These are phyloP conservation scores for Sisymbrium irio DNA, from an alignment of 345 rosid genomes.

Conservation along the genomic window DNA sequence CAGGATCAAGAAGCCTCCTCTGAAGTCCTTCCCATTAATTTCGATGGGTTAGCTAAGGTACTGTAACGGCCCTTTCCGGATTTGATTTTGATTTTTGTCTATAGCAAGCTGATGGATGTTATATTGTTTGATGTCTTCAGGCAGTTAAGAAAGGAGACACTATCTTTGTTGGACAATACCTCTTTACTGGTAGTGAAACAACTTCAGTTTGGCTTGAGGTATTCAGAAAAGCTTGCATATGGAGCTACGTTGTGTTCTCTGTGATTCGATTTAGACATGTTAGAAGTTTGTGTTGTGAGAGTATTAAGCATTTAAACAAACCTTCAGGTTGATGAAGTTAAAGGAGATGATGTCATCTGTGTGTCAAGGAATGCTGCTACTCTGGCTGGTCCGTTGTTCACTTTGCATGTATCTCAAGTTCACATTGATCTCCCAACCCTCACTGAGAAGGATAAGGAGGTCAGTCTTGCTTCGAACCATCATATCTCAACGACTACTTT, in stretches of 20 bases:
- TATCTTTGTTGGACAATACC: constrained; percentile 81
- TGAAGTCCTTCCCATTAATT: constrained; percentile 78
- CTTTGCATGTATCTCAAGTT: constrained; percentile 81
- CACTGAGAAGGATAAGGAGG: constrained; percentile 83
- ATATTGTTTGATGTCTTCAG: constrained; percentile 42
- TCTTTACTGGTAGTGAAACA: constrained; percentile 94
- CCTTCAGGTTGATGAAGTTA: constrained; percentile 69
- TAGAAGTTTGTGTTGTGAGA: background rate
- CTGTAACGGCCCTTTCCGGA: background rate
- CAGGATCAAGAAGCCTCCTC: constrained; percentile 72
- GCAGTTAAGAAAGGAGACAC: constrained; percentile 88
- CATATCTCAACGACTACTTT: background rate
- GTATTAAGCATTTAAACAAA: background rate
- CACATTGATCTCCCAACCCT: constrained; percentile 81
- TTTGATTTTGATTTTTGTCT: background rate
- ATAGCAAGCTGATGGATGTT: constrained; percentile 7
- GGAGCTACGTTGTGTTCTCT: background rate
- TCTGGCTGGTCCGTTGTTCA: constrained; percentile 78
- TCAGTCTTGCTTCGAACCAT: constrained; percentile 16
- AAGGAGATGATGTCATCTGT: constrained; percentile 76
- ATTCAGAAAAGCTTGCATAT: background rate
- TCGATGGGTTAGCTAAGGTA: constrained; percentile 80
- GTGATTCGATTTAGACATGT: background rate
- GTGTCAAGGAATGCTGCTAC: constrained; percentile 81
- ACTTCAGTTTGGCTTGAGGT: constrained; percentile 98